phyloP scores from a whole-genome alignment of 352 stramenopile genomes.

The Globisporangium polare region DNA sequence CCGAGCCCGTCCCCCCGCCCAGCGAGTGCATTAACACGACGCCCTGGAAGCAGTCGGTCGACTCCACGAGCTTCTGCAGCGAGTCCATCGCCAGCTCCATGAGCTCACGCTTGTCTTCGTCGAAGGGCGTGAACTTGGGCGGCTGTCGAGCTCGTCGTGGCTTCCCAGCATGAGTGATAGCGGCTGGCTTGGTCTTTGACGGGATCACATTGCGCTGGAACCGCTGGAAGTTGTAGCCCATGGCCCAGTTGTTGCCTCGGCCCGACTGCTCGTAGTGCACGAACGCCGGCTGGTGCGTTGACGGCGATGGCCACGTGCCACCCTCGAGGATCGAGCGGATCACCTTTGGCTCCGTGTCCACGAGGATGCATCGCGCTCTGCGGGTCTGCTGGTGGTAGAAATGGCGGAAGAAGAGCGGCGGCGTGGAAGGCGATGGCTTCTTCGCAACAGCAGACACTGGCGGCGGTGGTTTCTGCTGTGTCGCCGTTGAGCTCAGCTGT shows the following conservation, averaged over 20 bases:
- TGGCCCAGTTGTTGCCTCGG: slow-evolving; percentile 88
- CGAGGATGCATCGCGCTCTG: slow-evolving; percentile 61
- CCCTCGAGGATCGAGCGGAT: slow-evolving; percentile 29
- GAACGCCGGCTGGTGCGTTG: slow-evolving; percentile 34
- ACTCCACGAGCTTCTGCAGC: slow-evolving; percentile 66
- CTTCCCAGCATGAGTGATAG: not conserved
- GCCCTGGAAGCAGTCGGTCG: slow-evolving; percentile 65
- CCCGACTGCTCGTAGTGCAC: slow-evolving; percentile 62
- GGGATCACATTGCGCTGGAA: slow-evolving; percentile 32
- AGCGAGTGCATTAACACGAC: slow-evolving; percentile 76
- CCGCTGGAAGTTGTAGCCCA: slow-evolving; percentile 73
- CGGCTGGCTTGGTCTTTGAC: slow-evolving; percentile 7
- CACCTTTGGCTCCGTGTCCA: slow-evolving; percentile 81
- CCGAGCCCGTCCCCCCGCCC: slow-evolving; percentile 76
- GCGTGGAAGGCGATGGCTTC: not conserved
- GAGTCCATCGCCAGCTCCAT: slow-evolving; percentile 74
- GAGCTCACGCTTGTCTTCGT: slow-evolving; percentile 40
- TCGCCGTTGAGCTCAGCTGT: not conserved
- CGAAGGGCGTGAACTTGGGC: slow-evolving; percentile 2
- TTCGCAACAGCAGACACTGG: not conserved
- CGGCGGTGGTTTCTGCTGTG: not conserved
- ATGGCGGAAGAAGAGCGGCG: slow-evolving; percentile 25
- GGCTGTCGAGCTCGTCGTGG: not conserved
- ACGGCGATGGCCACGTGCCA: not conserved
- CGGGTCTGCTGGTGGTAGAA: slow-evolving; percentile 43